Evolutionary conservation across 352 stramenopile species (phyloP), one percentile per base, ranked within the genome.

Genomic region (Halophytophthora polymorphica): DNA sequence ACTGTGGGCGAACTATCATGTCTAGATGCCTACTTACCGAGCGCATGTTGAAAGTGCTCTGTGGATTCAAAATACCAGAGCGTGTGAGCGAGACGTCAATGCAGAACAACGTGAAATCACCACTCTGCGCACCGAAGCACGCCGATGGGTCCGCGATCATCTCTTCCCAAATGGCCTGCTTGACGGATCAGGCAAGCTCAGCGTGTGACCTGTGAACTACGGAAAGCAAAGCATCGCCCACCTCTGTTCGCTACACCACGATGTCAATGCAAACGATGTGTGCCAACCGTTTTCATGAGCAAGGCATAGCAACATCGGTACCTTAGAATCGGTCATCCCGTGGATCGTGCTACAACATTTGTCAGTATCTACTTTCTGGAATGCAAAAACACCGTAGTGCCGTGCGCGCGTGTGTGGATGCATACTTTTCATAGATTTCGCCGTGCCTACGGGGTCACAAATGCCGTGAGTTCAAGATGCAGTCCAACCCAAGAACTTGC

Each of bases 101-200:
- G 1, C 21, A 44, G 13, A 55, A 37, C 11, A 10, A 15, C 33
- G 43, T 56, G 18, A 34, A 34, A 12, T 34, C 29, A 6, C 6
- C 29, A 34, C 6, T 12, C 1, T 22, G n/a, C 58, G 15, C 69
- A 92, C 83, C 71, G 28, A 94, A 89, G 44, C 83, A 94, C 3
- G 74, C 73, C 17, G 81, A 83, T 3, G 83, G 83, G 64, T 94
- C 80, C 21, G 83, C 83, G 47, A 94, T 81, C 83, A 94, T 94
- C 52, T 92, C 83, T 71, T 94, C 81, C 83, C 83, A 94, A 43
- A 94, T 90, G 7, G 77, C 77, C 81, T 94, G 33, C 12, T 53
- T 36, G 11, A 42, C 12, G 8, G 12, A 23, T 22, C 52, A 29
- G 7, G 21, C 15, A n/a, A 49, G 50, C 17, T 50, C n/a, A n/a